Conservation (phyloP, 345 rosid species). For the Garcia nutans region DNA sequence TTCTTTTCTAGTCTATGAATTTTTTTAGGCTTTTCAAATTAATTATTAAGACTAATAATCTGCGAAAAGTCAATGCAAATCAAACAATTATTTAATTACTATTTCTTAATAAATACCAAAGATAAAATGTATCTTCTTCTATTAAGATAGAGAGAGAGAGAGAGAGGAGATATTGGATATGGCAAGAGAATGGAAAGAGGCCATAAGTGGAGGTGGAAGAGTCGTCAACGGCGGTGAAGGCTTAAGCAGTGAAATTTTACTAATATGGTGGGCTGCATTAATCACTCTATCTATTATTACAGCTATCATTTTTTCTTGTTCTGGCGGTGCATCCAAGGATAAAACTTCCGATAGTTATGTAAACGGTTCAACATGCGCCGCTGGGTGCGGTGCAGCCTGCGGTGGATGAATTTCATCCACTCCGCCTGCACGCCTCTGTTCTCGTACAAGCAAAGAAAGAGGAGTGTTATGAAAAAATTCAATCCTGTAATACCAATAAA, state of each 20-base stretch:
- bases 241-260: slow-evolving; percentile 11
- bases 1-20: neutral
- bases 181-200: slow-evolving; percentile 35
- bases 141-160: neutral
- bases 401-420: slow-evolving; percentile 35
- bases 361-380: slow-evolving; percentile 34
- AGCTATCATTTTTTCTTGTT: slow-evolving; percentile 44
- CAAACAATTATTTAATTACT: neutral
- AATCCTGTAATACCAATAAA: neutral
- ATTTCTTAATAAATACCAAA: neutral
- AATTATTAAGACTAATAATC: too few species aligned
- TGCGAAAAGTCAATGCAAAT: neutral
- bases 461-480: neutral
- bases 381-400: slow-evolving; percentile 53
- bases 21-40: neutral
- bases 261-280: slow-evolving; percentile 37
- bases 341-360: slow-evolving; percentile 28
- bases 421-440: neutral
- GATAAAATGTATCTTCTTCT: neutral
- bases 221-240: slow-evolving; percentile 8
- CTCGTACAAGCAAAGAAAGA: neutral
- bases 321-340: slow-evolving; percentile 52
- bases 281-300: slow-evolving; percentile 35
- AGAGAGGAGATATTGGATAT: slow-evolving; percentile 2
- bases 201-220: neutral